Evolutionary conservation across 2,329 filamentous ascomycete genomes (phyloP).

Genomic region (Microdochium nivale): DNA sequence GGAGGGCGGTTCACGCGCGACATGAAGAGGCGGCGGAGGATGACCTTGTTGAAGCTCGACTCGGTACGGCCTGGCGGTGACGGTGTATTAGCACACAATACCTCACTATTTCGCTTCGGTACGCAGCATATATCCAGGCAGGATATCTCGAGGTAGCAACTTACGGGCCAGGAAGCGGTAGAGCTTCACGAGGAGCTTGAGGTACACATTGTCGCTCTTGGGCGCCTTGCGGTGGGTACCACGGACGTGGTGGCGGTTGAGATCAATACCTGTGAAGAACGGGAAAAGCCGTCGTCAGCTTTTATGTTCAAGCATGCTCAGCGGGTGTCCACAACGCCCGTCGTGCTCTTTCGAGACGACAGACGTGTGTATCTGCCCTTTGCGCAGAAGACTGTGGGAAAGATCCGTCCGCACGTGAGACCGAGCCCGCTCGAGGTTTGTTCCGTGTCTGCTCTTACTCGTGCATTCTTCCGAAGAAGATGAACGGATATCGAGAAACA

Average conservation of each 20-base stretch:
- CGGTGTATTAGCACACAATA: background rate
- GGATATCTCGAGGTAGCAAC: slow-evolving; percentile 26
- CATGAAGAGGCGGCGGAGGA: slow-evolving; percentile 96
- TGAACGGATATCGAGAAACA: background rate
- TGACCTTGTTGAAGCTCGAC: slow-evolving; percentile 95
- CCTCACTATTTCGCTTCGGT: no score
- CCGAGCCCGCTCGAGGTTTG: background rate
- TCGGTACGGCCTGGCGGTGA: slow-evolving; percentile 73
- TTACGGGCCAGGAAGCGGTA: slow-evolving; percentile 95
- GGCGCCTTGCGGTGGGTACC: slow-evolving; percentile 81
- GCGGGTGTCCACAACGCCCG: slow-evolving; percentile 3
- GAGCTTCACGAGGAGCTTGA: slow-evolving; percentile 95
- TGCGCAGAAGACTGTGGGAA: background rate
- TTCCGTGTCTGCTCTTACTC: background rate
- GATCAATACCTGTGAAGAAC: slow-evolving; percentile 58
- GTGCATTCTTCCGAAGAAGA: background rate
- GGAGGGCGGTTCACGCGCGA: slow-evolving; percentile 97
- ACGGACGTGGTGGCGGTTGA: slow-evolving; percentile 61
- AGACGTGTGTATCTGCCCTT: background rate
- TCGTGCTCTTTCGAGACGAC: background rate
- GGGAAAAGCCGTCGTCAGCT: slow-evolving; percentile 50
- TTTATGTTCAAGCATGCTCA: slow-evolving; percentile 58
- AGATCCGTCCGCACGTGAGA: background rate
- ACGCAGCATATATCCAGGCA: background rate
- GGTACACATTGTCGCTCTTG: slow-evolving; percentile 97